Evolutionary conservation across 805 yeast species (phyloP), one percentile per base, ranked within the genome.

Genomic region (Yarrowia sp.): DNA sequence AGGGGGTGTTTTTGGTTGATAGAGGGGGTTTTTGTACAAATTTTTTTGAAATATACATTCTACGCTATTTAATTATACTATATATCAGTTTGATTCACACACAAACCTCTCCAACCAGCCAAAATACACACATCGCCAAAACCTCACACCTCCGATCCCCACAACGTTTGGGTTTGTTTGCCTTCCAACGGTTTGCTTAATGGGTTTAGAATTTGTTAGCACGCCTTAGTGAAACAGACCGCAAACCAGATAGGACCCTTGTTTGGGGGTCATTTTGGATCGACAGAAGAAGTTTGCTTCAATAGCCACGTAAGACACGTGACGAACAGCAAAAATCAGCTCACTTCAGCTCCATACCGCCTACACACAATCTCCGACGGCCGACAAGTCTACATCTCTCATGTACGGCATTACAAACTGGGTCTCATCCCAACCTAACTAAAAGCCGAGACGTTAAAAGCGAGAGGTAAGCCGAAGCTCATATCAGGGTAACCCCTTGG

Each of bases 401-500:
- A 44, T 44, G 51, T 25, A 42, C 18, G 6, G 4, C 51, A 25
- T 44, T 29, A 29, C 51, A 44, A 44, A 44, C 29, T 44, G 24
- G 25, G 14, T 35, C 51, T 21, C 2, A 24, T 6, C 7, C 19
- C 44, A 39, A 22, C 42, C 44, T 46, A 29, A n/a, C n/a, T n/a
- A n/a, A n/a, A 29, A 21, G 35, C 51, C 51, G 9, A 19, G 27
- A 44, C 13, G 21, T 49, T 49, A 49, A 49, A 49, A 18, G 41
- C 56, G 56, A 49, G 22, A 31, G n/a, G 16, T 24, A 51, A 51
- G 58, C 58, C 58, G 42, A 51, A 33, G 58, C n/a, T 51, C 42
- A 51, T 51, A 24, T 42, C 6, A 24, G 58, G 58, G 58, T 51
- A 51, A 33, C 51, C 53, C 18, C 33, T n/a, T 6, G 22, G 29